A percentile compares a stretch with the other conserved stretches of the same genome.
phyloP scores from a whole-genome alignment of 208 protist genomes.

The Strigomonas culicis region DNA sequence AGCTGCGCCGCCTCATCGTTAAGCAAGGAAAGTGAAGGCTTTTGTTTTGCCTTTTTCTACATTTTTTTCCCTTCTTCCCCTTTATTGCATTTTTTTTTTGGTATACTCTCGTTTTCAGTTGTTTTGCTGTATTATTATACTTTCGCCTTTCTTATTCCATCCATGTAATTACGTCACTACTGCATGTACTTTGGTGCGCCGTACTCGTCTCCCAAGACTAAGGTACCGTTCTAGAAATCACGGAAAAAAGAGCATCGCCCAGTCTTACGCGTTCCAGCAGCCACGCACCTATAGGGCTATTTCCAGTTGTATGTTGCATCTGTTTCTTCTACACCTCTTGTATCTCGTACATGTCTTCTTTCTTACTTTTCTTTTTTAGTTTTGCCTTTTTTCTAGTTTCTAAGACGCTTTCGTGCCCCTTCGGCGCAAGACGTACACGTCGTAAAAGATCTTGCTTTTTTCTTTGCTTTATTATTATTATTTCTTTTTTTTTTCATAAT shows the following conservation, averaged over 20 bases:
- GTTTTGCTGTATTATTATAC: neutral
- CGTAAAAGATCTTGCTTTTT: conserved; percentile 1
- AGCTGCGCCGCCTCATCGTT: conserved; percentile 55
- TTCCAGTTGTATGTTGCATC: no score
- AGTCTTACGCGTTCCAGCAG: no score
- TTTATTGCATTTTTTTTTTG: neutral
- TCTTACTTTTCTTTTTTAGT: neutral
- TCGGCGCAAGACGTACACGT: no score
- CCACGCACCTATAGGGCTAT: no score
- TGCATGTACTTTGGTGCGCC: no score
- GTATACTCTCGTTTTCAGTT: neutral
- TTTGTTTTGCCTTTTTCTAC: neutral
- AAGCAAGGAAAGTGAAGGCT: neutral
- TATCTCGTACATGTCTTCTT: neutral
- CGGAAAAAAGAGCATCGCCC: no score
- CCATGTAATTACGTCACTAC: no score
- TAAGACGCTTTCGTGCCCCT: no score
- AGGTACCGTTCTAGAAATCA: no score
- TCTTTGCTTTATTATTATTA: conserved; percentile 6
- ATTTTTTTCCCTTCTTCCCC: neutral
- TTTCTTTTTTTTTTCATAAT: conserved; percentile 14
- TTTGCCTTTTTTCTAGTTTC: neutral
- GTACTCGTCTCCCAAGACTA: no score
- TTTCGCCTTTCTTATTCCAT: no score
- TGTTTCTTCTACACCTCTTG: no score